Evolutionary conservation across 2,329 filamentous ascomycete genomes (phyloP).

Genomic region (Kalaharituber pfeilii): DNA sequence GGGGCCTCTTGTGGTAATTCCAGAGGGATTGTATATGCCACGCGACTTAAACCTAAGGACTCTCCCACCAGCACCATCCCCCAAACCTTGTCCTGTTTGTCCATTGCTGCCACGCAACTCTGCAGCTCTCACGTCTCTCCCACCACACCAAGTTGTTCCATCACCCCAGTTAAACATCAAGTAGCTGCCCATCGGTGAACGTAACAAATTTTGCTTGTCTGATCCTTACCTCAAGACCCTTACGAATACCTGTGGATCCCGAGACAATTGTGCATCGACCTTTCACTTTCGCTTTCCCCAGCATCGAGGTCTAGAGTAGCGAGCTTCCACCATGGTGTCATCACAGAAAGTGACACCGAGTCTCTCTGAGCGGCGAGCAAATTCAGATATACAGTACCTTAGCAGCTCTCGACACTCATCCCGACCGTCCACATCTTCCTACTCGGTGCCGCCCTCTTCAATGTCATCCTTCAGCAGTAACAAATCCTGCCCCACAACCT

Average conservation of each 20-base stretch:
- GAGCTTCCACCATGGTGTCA: neutral
- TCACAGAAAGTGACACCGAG: conserved; percentile 14
- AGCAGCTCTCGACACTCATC: conserved; percentile 11
- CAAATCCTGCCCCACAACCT: conserved; percentile 10
- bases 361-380: conserved; percentile 18
- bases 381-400: conserved; percentile 16
- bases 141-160: neutral
- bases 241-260: conserved; percentile 10
- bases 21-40: neutral
- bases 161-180: conserved; percentile 1
- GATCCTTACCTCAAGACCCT: neutral
- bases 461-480: conserved; percentile 11
- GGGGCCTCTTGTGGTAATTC: too few relatives aligned
- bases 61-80: too few relatives aligned
- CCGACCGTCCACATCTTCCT: conserved; percentile 6
- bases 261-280: conserved; percentile 8
- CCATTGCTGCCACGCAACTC: conserved; percentile 2
- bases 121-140: neutral
- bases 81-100: neutral
- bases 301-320: conserved; percentile 1
- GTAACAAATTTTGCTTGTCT: neutral
- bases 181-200: neutral
- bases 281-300: conserved; percentile 6
- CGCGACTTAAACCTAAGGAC: neutral
- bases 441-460: conserved; percentile 7